These are phyloP conservation scores for Pleurotus salmoneostramineus DNA, from an alignment of 768 basidiomycete species.

Conservation along the genomic window DNA sequence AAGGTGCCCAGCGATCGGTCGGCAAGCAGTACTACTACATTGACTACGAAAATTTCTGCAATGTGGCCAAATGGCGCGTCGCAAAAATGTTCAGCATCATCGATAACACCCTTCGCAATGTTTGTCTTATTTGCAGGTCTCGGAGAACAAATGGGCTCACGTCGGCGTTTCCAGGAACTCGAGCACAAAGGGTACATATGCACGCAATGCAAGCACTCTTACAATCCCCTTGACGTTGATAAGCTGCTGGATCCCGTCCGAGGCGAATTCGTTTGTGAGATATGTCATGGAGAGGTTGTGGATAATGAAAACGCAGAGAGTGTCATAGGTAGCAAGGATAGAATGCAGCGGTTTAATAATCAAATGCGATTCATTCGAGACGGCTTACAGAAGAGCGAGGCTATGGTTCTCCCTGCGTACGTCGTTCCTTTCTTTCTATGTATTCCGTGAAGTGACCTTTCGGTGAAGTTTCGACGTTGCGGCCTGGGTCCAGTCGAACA, in stretches of 20 bases:
- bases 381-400: slow-evolving; percentile 84
- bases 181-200: slow-evolving; percentile 98
- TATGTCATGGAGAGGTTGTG: slow-evolving; percentile 80
- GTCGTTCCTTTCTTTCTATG: slow-evolving; percentile 23
- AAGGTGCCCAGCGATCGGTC: slow-evolving; percentile 82
- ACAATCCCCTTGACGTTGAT: slow-evolving; percentile 82
- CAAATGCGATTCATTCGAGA: slow-evolving; percentile 88
- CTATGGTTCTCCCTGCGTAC: slow-evolving; percentile 80
- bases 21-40: slow-evolving; percentile 95
- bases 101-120: slow-evolving; percentile 86
- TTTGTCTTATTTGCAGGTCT: slow-evolving; percentile 27
- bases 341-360: slow-evolving; percentile 93
- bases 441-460: not conserved
- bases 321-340: slow-evolving; percentile 81
- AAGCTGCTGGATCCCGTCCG: slow-evolving; percentile 70
- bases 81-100: slow-evolving; percentile 89
- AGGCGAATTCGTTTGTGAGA: slow-evolving; percentile 78
- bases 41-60: slow-evolving; percentile 92
- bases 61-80: slow-evolving; percentile 97
- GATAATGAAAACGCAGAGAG: slow-evolving; percentile 92
- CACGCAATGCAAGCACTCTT: slow-evolving; percentile 80
- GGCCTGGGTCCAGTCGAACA: slow-evolving; percentile 75
- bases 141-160: not conserved
- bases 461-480: slow-evolving; percentile 71
- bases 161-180: slow-evolving; percentile 62